Percentiles rank a stretch among this genome's conserved stretches.
Conservation (phyloP, 2,329 filamentous ascomycete species). For the Colletotrichum caudatum region DNA sequence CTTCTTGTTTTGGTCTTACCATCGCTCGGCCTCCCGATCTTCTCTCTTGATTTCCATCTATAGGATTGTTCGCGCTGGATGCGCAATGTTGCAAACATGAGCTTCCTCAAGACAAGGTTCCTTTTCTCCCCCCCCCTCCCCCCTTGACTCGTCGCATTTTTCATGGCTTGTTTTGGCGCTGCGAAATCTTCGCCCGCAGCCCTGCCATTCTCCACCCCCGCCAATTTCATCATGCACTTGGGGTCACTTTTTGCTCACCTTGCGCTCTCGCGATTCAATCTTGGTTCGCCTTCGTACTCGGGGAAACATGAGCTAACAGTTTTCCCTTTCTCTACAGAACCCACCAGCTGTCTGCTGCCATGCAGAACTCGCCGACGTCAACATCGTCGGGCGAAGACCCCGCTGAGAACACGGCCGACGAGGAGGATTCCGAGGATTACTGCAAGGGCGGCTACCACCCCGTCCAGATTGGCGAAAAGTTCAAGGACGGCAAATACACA, state of each 20-base stretch:
- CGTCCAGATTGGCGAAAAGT: constrained; percentile 92
- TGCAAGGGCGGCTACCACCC: constrained; percentile 99
- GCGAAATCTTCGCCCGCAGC: constrained; percentile 36
- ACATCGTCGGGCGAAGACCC: constrained; percentile 84
- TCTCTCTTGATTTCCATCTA: constrained; percentile 28
- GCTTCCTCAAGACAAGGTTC: constrained; percentile 60
- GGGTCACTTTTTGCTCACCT: constrained; percentile 17
- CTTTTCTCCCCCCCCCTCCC: constrained; percentile 18
- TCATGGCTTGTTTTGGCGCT: constrained; percentile 10
- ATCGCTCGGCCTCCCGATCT: constrained; percentile 34
- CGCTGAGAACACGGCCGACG: constrained; percentile 93
- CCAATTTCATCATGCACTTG: constrained; percentile 29
- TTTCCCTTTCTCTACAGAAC: constrained; percentile 57
- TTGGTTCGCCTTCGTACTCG: neutral
- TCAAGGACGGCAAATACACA: constrained; percentile 97
- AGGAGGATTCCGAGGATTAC: constrained; percentile 99
- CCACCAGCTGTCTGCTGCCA: constrained; percentile 64
- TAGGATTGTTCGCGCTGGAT: constrained; percentile 33
- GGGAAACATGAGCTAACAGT: constrained; percentile 27
- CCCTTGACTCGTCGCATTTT: constrained; percentile 33
- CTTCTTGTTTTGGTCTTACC: constrained; percentile 25
- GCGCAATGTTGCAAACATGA: constrained; percentile 57
- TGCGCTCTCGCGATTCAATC: constrained; percentile 1
- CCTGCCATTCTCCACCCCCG: constrained; percentile 39
- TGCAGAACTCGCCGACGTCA: constrained; percentile 81